These are phyloP conservation scores for Neospermospora avenae DNA, from an alignment of 2,329 filamentous ascomycete species.

Conservation along the genomic window DNA sequence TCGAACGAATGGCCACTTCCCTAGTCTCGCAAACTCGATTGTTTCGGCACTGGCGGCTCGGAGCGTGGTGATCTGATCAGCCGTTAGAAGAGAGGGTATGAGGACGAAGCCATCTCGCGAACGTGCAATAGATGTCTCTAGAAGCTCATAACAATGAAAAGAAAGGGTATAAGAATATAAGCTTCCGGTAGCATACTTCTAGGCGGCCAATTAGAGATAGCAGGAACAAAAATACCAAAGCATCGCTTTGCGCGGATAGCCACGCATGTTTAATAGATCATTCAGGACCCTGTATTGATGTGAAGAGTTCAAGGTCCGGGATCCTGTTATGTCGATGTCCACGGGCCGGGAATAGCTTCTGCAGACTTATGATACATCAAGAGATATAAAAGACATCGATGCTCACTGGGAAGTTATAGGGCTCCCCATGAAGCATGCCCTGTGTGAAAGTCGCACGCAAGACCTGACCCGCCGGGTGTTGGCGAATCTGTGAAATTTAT, in stretches of 20 bases:
- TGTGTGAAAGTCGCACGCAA: neutral
- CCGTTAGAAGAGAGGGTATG: slow-evolving; percentile 61
- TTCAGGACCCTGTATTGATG: no score
- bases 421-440: neutral
- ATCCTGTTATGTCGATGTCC: no score
- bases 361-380: neutral
- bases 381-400: neutral
- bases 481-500: slow-evolving; percentile 1
- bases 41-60: slow-evolving; percentile 56
- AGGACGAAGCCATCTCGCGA: slow-evolving; percentile 76
- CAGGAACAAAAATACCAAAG: neutral
- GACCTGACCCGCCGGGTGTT: neutral
- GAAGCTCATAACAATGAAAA: no score
- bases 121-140: no score
- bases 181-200: no score
- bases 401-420: neutral
- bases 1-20: slow-evolving; percentile 76
- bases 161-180: no score
- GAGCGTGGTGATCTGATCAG: slow-evolving; percentile 53
- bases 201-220: neutral
- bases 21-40: slow-evolving; percentile 61
- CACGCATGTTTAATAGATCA: no score
- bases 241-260: no score
- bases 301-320: no score
- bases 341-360: no score